These are phyloP conservation scores for Aspergillus sp. DNA, from an alignment of 2,329 filamentous ascomycete genomes.

Conservation along the genomic window DNA sequence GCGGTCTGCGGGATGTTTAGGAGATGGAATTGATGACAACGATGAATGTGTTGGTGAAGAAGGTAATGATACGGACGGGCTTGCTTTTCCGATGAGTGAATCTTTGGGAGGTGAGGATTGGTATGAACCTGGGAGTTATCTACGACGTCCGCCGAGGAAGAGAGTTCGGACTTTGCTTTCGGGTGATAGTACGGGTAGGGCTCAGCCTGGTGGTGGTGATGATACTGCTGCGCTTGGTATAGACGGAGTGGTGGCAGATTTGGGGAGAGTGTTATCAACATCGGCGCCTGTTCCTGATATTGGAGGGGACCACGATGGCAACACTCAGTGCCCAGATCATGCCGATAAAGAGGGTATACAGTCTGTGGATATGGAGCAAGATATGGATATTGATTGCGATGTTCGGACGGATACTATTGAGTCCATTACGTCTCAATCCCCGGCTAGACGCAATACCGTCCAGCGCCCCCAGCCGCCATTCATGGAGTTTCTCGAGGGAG, in stretches of 20 bases:
- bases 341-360: neutral
- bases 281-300: neutral
- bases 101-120: neutral
- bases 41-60: neutral
- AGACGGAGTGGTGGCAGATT: neutral
- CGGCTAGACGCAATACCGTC: neutral
- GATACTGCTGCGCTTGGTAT: neutral
- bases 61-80: neutral
- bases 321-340: neutral
- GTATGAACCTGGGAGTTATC: neutral
- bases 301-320: neutral
- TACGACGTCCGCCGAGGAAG: constrained; percentile 8
- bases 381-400: neutral
- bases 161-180: neutral
- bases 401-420: neutral
- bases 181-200: neutral
- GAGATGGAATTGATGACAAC: neutral
- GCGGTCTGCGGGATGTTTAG: neutral
- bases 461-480: neutral
- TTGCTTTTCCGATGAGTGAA: neutral
- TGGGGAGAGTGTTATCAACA: neutral
- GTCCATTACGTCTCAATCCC: neutral
- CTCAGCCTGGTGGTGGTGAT: neutral
- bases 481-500: neutral
- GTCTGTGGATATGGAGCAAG: neutral